Evolutionary conservation across 768 basidiomycete genomes (phyloP), one percentile per base, ranked within the genome.

Genomic region (Mycena latifolia): DNA sequence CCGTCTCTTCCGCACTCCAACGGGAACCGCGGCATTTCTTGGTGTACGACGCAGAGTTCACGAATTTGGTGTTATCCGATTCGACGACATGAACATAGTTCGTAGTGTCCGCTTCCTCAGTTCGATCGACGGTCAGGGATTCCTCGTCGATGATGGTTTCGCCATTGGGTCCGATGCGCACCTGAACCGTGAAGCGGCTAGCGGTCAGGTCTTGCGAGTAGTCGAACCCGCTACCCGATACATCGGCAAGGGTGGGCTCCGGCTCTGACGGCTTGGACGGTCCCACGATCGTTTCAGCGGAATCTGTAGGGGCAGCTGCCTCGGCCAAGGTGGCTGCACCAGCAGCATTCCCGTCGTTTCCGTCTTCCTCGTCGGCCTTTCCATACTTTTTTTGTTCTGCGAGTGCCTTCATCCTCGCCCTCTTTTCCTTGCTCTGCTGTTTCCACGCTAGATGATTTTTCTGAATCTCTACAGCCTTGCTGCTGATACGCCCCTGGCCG

Each of bases 1-100:
- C 94, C 0, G 95, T 97, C 77, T 96, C 95, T 65, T 92, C 92
- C n/a, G 86, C 86, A 75, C 88, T 91, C 95, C 96, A 97, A 22
- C 94, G 88, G 18, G 91, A 90, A 12, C 92, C 92, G n/a, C 90
- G 86, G 63, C 86, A 88, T 65, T 91, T 90, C 77, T 89, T 94
- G 55, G 91, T 88, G 75, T 94, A 95, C 1, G 92, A 90, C 25
- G 85, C 86, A 22, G 92, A 92, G 75, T 96, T 97, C 60, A 94
- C 87, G 72, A 96, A 96, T 71, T 93, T 93, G 10, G 89, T 90
- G 54, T 88, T 85, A 70, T 96, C 95, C 0, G 89, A 92, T 76
- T 94, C 93, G 56, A 92, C 89, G 35, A 95, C 83, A 70, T 94
- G 92, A 3, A 89, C 90, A 72, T 93, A 93, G 63, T 87, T 83